These are phyloP conservation scores for Geoglossum glabrum DNA, from an alignment of 495 filamentous ascomycete species.

Conservation along the genomic window DNA sequence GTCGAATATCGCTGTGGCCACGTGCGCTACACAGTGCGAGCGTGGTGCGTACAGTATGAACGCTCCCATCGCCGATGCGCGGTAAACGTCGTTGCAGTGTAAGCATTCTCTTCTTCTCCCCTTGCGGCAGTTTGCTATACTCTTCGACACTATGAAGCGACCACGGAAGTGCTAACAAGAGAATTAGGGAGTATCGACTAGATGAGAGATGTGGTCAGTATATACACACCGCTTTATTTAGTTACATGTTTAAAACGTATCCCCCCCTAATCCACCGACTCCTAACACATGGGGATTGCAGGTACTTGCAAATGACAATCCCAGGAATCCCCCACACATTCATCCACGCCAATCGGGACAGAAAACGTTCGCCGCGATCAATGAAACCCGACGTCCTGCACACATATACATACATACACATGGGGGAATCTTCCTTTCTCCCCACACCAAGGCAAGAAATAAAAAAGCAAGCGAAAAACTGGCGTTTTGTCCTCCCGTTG, in stretches of 20 bases:
- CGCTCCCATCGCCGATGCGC: constrained; percentile 25
- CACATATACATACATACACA: background rate
- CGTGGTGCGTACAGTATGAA: constrained; percentile 32
- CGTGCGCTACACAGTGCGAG: constrained; percentile 26
- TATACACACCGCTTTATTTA: too few relatives aligned
- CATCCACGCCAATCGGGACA: too few relatives aligned
- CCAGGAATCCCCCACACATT: too few relatives aligned
- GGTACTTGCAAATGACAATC: background rate
- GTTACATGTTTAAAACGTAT: background rate
- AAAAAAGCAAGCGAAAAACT: too few relatives aligned
- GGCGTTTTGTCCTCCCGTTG: too few relatives aligned
- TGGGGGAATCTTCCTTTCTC: background rate
- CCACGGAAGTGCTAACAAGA: background rate
- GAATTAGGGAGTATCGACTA: background rate
- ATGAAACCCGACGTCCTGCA: too few relatives aligned
- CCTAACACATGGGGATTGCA: background rate
- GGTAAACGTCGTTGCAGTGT: constrained; percentile 29
- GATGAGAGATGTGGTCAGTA: background rate
- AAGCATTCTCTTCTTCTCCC: constrained; percentile 4
- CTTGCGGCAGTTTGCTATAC: background rate
- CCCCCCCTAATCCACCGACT: background rate
- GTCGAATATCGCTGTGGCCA: constrained; percentile 31
- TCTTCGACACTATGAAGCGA: background rate
- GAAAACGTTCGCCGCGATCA: too few relatives aligned
- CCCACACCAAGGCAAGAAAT: background rate